phyloP scores from a whole-genome alignment of 78 protist species.

The Neovahlkampfia damariscottae region DNA sequence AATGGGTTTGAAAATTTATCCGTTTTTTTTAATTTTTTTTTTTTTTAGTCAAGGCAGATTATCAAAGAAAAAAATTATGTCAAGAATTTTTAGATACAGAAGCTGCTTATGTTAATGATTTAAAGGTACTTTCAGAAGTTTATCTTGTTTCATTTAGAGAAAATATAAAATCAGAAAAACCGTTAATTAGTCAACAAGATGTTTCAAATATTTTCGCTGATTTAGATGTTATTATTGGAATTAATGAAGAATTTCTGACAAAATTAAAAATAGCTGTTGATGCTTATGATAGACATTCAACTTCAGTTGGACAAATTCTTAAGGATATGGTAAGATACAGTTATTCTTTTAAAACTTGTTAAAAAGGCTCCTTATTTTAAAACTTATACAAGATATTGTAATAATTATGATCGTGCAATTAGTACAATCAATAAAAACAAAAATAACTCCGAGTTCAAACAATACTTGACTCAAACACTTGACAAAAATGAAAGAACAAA shows the following conservation, averaged over 20 bases:
- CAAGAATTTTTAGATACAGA: not conserved
- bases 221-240: not conserved
- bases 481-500: not conserved
- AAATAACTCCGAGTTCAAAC: not conserved
- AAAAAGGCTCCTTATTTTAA: not conserved
- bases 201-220: not conserved
- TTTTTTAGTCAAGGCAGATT: not conserved
- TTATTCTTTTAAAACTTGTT: no score
- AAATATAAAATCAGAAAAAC: not conserved
- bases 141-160: not conserved
- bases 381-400: slow-evolving; percentile 1
- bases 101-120: not conserved
- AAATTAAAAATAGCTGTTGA: not conserved
- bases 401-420: not conserved
- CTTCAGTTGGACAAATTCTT: not conserved
- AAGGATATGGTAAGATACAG: no score
- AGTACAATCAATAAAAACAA: not conserved
- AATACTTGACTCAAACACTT: not conserved
- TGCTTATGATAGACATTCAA: not conserved
- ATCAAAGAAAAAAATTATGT: not conserved
- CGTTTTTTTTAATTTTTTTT: no score
- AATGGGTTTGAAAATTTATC: not conserved
- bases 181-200: not conserved
- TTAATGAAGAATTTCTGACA: not conserved
- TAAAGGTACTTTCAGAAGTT: not conserved